Conservation (phyloP, 2,329 filamentous ascomycete species). For the Corinectria fuckeliana region DNA sequence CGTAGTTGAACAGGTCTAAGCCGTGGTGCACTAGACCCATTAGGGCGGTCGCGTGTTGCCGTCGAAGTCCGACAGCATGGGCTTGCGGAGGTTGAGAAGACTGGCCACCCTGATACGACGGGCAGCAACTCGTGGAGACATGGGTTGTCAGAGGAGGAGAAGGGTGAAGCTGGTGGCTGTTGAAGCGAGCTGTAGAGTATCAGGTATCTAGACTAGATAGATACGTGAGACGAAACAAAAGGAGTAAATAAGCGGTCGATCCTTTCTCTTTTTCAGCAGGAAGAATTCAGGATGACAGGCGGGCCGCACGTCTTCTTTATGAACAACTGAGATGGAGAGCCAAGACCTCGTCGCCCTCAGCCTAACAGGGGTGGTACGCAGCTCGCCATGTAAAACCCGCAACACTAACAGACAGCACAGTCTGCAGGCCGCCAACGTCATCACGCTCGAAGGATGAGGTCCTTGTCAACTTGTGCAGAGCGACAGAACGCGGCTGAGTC, state of each 20-base stretch:
- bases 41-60: constrained; percentile 34
- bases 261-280: not conserved
- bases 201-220: no score
- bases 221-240: not conserved
- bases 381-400: constrained; percentile 13
- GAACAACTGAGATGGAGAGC: constrained; percentile 22
- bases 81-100: constrained; percentile 32
- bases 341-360: constrained; percentile 18
- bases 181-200: not conserved
- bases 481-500: constrained; percentile 2
- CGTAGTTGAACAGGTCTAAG: constrained; percentile 47
- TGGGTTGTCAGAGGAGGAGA: constrained; percentile 17
- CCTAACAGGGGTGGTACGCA: constrained; percentile 26
- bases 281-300: not conserved
- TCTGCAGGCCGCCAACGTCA: constrained; percentile 13
- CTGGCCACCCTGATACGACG: constrained; percentile 33
- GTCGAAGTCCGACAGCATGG: constrained; percentile 32
- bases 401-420: no score
- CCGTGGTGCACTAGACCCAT: constrained; percentile 38
- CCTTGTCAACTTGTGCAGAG: no score
- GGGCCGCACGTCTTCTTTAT: constrained; percentile 25
- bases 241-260: not conserved
- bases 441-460: constrained; percentile 2
- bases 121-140: constrained; percentile 32
- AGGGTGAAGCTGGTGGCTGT: not conserved